Conservation (phyloP, 2,329 filamentous ascomycete species). For the Penicillium sp. region DNA sequence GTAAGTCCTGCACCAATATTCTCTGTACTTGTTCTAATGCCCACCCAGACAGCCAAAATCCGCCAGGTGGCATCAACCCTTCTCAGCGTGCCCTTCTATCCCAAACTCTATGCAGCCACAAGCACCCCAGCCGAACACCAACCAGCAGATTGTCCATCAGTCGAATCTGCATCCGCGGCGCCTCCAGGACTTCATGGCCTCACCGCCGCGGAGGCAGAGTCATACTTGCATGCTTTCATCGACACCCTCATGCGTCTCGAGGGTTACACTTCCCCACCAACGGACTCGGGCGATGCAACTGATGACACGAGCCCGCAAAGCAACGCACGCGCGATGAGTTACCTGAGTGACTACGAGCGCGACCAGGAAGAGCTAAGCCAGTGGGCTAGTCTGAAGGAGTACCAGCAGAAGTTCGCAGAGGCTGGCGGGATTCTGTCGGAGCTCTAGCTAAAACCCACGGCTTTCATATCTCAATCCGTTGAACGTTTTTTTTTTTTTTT, state of each 20-base stretch:
- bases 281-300: slow-evolving; percentile 31
- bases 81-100: slow-evolving; percentile 58
- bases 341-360: slow-evolving; percentile 51
- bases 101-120: slow-evolving; percentile 38
- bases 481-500: neutral
- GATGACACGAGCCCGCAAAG: slow-evolving; percentile 44
- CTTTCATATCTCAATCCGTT: no score
- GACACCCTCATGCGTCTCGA: slow-evolving; percentile 73
- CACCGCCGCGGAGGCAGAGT: slow-evolving; percentile 58
- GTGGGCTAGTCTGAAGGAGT: slow-evolving; percentile 77
- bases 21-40: slow-evolving; percentile 2
- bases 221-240: slow-evolving; percentile 68
- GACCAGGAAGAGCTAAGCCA: slow-evolving; percentile 73
- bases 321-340: slow-evolving; percentile 35
- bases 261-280: slow-evolving; percentile 47
- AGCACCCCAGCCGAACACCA: slow-evolving; percentile 21
- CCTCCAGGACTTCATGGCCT: slow-evolving; percentile 30
- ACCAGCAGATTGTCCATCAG: slow-evolving; percentile 50
- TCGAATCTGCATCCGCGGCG: slow-evolving; percentile 61
- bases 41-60: slow-evolving; percentile 69
- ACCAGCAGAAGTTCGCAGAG: slow-evolving; percentile 69
- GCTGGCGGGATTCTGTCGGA: slow-evolving; percentile 52
- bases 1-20: slow-evolving; percentile 45
- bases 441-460: slow-evolving; percentile 23
- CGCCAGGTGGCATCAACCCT: slow-evolving; percentile 79